phyloP scores from a whole-genome alignment of 768 basidiomycete genomes.

The Trichaptum fuscoviolaceum region DNA sequence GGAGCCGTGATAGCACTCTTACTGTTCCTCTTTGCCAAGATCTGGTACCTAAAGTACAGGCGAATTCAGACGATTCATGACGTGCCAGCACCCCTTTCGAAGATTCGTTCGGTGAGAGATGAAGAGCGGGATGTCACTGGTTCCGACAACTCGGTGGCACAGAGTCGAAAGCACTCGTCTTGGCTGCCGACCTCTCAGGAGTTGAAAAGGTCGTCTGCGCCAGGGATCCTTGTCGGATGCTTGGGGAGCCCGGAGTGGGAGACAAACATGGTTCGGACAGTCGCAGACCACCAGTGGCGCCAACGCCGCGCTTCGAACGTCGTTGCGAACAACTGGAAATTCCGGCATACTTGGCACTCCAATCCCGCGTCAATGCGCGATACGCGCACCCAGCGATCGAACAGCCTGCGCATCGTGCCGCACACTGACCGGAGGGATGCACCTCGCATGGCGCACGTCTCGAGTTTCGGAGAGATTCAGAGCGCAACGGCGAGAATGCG shows the following conservation, averaged over 20 bases:
- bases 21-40: neutral
- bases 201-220: neutral
- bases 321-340: neutral
- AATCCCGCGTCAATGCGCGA: neutral
- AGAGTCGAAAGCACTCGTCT: neutral
- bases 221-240: neutral
- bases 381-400: neutral
- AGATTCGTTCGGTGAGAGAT: neutral
- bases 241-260: conserved; percentile 2
- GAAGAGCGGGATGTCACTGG: neutral
- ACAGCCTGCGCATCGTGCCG: neutral
- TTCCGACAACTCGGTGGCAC: neutral
- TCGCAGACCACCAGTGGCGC: conserved; percentile 1
- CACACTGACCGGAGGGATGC: neutral
- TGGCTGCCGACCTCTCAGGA: neutral
- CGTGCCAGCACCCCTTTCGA: neutral
- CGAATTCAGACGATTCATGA: conserved; percentile 2
- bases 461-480: neutral
- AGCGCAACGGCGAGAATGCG: neutral
- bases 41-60: conserved; percentile 1
- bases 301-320: neutral
- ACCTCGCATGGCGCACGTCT: neutral
- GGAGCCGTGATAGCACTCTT: neutral
- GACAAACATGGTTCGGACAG: conserved; percentile 1
- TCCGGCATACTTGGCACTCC: neutral